Evolutionary conservation across 1,284 basidiomycete species (phyloP), one percentile per base, ranked within the genome.

Genomic region (Tremellales sp.): DNA sequence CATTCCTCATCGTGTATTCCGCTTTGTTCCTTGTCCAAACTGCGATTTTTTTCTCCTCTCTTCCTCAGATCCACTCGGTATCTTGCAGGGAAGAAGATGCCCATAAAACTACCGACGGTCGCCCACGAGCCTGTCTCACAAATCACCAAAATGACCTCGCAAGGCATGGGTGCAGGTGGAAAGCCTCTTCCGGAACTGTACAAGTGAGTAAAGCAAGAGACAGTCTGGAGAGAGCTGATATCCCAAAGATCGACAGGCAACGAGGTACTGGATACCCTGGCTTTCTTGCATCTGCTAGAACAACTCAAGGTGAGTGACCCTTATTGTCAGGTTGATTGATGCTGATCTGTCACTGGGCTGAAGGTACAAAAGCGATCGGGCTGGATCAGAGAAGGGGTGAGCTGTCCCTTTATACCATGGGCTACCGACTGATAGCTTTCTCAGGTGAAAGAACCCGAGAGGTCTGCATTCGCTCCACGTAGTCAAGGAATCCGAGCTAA

Each of bases 291-390:
- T 65, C 75, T 93, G 19, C 71, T 95, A 1, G 89, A 93, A 70
- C 77, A 82, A 58, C 75, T 95, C 33, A 95, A 95, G 81, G 90
- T 87, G 37, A 4, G 40, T 36, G 14, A 14, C 14, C 6, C 29
- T 14, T 12, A n/a, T 18, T 34, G 29, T 3, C 7, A 19, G 32
- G 14, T 37, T 24, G 42, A n/a, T 14, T n/a, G 31, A 25, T 19
- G 12, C 19, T 28, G 46, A 41, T 40, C 28, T 51, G n/a, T 37
- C 40, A 39, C 9, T 25, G 9, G 21, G 29, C 10, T 44, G 19
- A 56, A 92, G 88, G 89, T 87, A 0, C 88, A 94, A 66, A 93
- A 92, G 70, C 78, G 91, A n/a, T 93, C 90, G 0, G 92, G 91
- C 52, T 95, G 92, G 91, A 80, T 91, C 22, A 79, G 91, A 54